Evolutionary conservation across 2,329 filamentous ascomycete genomes (phyloP), one percentile per base, ranked within the genome.

Genomic region (Fusarium chlamydosporum): DNA sequence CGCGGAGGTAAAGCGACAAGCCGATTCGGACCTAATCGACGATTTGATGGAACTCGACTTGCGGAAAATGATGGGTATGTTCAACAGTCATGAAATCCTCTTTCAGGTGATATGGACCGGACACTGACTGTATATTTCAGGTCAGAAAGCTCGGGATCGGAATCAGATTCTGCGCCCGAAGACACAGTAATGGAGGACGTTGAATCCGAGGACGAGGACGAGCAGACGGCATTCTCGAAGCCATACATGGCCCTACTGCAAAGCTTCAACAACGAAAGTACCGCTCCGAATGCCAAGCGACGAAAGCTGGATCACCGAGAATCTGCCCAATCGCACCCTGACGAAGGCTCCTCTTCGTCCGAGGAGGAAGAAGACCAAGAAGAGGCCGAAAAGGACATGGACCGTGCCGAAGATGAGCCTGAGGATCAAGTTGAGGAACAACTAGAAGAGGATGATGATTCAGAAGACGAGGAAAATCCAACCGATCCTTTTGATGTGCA

Each of bases 401-500:
- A 74, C 27, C 67, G 40, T 15, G 66, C 69, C 8, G 72, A 74
- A 2, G 77, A 78, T 6, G 76, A 71, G 11, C 57, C 59, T 4
- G 71, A 75, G 12, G 77, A 78, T 6, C 73, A 73, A 41, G 64
- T 56, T 4, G 76, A 77, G 16, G 77, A 78, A 7, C 63, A 75
- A 27, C 43, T 65, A n/a, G 69, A 79, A 4, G 59, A 61, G 8
- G 63, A 81, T 15, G 61, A 67, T 0, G 78, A 82, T 11, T 84
- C 84, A 20, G 82, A 84, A 48, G 85, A 87, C 42, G 83, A 86
- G 15, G 83, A 85, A 47, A 83, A 88, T 67, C 77, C 81, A 29
- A 80, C 79, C 3, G 92, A 97, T 77, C 91, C 93, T 0, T 97
- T 96, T 74, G 91, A 96, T 67, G 80, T 83, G 9, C 95, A 97